A percentile compares a stretch with the other conserved stretches of the same genome.
phyloP scores from a whole-genome alignment of 73 alveolate species.

The Paramecium pentaurelia region DNA sequence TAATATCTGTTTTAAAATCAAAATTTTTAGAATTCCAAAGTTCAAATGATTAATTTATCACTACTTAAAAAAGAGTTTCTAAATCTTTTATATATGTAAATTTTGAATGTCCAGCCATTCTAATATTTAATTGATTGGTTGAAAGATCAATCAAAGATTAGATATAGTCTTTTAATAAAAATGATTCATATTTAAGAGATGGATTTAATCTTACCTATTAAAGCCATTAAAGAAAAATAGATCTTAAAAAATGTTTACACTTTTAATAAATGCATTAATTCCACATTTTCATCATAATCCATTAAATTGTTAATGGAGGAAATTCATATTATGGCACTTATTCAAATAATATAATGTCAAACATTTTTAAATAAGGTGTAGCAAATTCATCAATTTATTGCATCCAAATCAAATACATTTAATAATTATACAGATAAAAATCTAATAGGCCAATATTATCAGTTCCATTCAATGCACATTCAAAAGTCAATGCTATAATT shows the following conservation, averaged over 20 bases:
- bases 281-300: constrained; percentile 47
- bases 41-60: neutral
- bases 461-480: neutral
- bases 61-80: neutral
- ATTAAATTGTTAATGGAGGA: neutral
- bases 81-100: neutral
- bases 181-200: neutral
- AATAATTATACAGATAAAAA: constrained; percentile 22
- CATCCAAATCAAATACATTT: constrained; percentile 19
- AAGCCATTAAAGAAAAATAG: neutral
- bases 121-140: neutral
- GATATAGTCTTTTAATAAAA: neutral
- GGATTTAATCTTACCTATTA: neutral
- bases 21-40: neutral
- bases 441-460: neutral
- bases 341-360: neutral
- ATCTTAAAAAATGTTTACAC: neutral
- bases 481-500: neutral
- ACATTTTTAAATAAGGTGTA: neutral
- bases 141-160: neutral
- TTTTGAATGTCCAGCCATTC: constrained; percentile 23
- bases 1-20: neutral
- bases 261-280: neutral
- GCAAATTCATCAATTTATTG: neutral
- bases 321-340: neutral